Evolutionary conservation across 805 yeast genomes (phyloP).

Genomic region (Torulaspora indica): DNA sequence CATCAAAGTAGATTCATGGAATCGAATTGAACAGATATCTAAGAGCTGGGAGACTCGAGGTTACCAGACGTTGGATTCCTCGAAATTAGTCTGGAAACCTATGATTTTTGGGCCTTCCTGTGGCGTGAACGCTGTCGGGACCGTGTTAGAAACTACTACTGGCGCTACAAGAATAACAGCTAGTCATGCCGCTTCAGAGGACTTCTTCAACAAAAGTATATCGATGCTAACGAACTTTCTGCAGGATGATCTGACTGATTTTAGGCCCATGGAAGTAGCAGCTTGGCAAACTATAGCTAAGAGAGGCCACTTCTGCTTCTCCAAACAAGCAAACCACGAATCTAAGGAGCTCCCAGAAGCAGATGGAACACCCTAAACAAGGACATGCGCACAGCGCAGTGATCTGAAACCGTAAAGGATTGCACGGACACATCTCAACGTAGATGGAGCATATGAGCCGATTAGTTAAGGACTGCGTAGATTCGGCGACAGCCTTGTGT

Average conservation of each 20-base stretch:
- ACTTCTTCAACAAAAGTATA: slow-evolving; percentile 43
- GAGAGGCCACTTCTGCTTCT: neutral
- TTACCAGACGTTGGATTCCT: slow-evolving; percentile 49
- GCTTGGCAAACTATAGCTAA: slow-evolving; percentile 45
- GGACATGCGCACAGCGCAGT: no score
- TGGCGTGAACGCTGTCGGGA: slow-evolving; percentile 56
- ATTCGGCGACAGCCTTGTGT: neutral
- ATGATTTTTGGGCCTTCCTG: slow-evolving; percentile 81
- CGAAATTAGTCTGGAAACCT: slow-evolving; percentile 70
- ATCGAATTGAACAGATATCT: slow-evolving; percentile 38
- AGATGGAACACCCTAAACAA: neutral
- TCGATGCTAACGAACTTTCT: slow-evolving; percentile 55
- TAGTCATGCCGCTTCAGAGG: slow-evolving; percentile 18
- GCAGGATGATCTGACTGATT: slow-evolving; percentile 64
- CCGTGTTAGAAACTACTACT: slow-evolving; percentile 31
- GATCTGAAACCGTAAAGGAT: no score
- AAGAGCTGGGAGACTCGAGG: slow-evolving; percentile 50
- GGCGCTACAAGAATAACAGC: slow-evolving; percentile 14
- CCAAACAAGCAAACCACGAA: neutral
- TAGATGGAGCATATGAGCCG: no score
- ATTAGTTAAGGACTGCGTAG: no score
- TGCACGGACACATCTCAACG: no score
- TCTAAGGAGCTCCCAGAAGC: neutral
- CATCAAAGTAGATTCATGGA: slow-evolving; percentile 45
- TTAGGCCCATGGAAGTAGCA: slow-evolving; percentile 54